Conservation (phyloP, 2,329 filamentous ascomycete species). For the Coniochaeta ligniaria region DNA sequence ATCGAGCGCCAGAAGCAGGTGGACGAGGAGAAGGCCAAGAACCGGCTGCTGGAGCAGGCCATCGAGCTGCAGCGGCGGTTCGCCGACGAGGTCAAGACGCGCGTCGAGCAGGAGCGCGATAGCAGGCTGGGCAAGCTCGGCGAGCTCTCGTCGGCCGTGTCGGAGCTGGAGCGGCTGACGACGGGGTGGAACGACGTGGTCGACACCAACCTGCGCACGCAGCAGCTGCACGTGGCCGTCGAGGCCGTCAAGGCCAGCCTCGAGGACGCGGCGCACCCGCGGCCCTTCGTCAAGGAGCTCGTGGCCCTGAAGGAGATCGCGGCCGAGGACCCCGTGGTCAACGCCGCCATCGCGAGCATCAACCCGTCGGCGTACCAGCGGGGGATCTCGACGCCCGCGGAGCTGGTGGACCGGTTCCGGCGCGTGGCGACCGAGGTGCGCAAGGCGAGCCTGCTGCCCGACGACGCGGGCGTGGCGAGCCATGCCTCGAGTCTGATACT, state of each 20-base stretch:
- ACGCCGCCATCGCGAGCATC: conserved; percentile 92
- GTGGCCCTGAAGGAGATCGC: conserved; percentile 92
- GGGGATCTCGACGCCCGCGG: conserved; percentile 74
- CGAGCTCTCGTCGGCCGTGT: conserved; percentile 69
- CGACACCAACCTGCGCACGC: conserved; percentile 83
- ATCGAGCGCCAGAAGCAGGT: conserved; percentile 73
- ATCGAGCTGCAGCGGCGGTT: conserved; percentile 83
- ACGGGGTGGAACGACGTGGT: conserved; percentile 86
- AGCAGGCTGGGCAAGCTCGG: conserved; percentile 80
- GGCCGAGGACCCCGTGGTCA: conserved; percentile 74
- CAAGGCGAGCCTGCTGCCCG: conserved; percentile 87
- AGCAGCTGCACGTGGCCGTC: conserved; percentile 92
- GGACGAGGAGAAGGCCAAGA: conserved; percentile 74
- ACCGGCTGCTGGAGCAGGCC: conserved; percentile 84
- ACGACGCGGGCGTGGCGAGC: conserved; percentile 88
- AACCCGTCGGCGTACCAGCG: conserved; percentile 90
- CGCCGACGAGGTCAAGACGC: conserved; percentile 65
- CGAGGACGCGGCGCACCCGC: conserved; percentile 64
- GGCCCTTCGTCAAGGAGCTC: conserved; percentile 86
- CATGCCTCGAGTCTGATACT: conserved; percentile 86
- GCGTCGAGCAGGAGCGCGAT: conserved; percentile 82
- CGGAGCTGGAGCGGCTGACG: conserved; percentile 80
- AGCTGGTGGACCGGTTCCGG: conserved; percentile 92
- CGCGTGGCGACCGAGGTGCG: conserved; percentile 86
- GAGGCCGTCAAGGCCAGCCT: conserved; percentile 85